Percentiles rank a stretch among this genome's conserved stretches.
Evolutionary conservation across 75 land plant species (phyloP).

Genomic region (Gnetum montanum): DNA sequence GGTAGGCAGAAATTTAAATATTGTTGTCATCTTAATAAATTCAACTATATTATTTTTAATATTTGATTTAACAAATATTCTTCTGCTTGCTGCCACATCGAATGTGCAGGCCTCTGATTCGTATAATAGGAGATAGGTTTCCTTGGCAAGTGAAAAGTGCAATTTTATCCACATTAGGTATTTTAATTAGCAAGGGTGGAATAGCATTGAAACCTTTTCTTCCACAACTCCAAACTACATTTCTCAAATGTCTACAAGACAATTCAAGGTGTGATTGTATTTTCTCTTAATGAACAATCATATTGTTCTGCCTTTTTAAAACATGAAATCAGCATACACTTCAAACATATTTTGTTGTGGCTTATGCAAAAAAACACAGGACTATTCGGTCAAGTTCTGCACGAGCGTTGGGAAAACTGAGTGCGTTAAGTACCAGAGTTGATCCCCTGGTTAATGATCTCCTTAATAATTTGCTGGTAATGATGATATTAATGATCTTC

Average conservation of each 20-base stretch:
- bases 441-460: conserved; percentile 96
- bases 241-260: conserved; percentile 92
- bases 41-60: too few relatives aligned
- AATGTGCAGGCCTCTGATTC: conserved; percentile 91
- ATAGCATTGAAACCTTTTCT: conserved; percentile 93
- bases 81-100: too few relatives aligned
- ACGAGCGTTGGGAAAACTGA: conserved; percentile 86
- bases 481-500: too few relatives aligned
- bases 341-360: background rate
- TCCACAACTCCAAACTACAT: conserved; percentile 98
- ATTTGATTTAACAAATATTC: too few relatives aligned
- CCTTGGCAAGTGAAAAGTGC: conserved; percentile 99
- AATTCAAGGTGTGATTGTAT: conserved; percentile 53
- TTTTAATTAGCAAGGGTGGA: conserved; percentile 90
- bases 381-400: conserved; percentile 94
- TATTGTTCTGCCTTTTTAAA: background rate
- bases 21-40: too few relatives aligned
- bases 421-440: conserved; percentile 83
- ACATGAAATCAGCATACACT: background rate
- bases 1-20: conserved; percentile 67
- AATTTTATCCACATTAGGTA: conserved; percentile 80
- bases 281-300: background rate
- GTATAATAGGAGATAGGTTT: conserved; percentile 92
- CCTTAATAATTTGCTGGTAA: conserved; percentile 83
- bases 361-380: too few relatives aligned